These are phyloP conservation scores for Niveomyces coronatus DNA, from an alignment of 2,329 filamentous ascomycete species.

Conservation along the genomic window DNA sequence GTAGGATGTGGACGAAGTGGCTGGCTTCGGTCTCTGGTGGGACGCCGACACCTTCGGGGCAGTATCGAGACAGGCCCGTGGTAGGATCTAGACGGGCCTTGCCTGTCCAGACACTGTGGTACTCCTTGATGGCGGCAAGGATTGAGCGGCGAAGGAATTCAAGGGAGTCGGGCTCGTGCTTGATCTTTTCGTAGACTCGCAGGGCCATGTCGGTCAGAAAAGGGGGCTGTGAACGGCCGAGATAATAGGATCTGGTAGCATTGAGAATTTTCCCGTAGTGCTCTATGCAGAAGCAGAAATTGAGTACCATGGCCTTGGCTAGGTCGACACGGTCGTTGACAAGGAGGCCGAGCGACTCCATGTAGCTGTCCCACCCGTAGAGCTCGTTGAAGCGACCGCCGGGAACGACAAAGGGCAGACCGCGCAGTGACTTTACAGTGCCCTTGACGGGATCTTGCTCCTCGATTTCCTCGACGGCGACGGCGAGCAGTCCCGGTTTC, in stretches of 20 bases:
- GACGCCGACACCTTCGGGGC: constrained; percentile 73
- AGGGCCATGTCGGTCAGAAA: constrained; percentile 97
- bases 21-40: constrained; percentile 84
- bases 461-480: constrained; percentile 71
- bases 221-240: constrained; percentile 86
- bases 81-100: constrained; percentile 67
- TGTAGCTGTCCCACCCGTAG: constrained; percentile 99
- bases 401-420: constrained; percentile 92
- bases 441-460: constrained; percentile 47
- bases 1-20: constrained; percentile 76
- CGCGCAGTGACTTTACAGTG: constrained; percentile 55
- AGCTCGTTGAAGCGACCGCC: constrained; percentile 96
- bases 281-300: constrained; percentile 97
- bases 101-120: constrained; percentile 78
- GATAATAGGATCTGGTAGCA: constrained; percentile 91
- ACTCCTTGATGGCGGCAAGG: constrained; percentile 93
- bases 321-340: constrained; percentile 77
- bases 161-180: constrained; percentile 66
- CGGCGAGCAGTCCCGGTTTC: constrained; percentile 78
- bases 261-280: constrained; percentile 99
- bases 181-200: constrained; percentile 86
- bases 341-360: constrained; percentile 86
- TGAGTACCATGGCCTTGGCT: constrained; percentile 87
- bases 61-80: constrained; percentile 75
- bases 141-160: constrained; percentile 75